These are phyloP conservation scores for Nakazawaea holstii DNA, from an alignment of 805 yeast genomes.

Conservation along the genomic window DNA sequence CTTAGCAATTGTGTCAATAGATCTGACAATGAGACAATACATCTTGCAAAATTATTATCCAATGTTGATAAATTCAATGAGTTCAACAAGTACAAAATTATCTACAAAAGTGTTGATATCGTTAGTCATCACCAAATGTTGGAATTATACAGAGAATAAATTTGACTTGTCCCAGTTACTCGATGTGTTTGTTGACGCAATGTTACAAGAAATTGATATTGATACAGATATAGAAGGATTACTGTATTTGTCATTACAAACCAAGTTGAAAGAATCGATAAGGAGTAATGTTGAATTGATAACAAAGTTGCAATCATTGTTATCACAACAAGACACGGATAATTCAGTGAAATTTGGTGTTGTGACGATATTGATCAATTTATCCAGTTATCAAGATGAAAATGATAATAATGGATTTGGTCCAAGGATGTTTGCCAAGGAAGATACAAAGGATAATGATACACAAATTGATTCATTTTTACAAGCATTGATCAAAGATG, in stretches of 20 bases:
- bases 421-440: conserved; percentile 23
- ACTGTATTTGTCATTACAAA: conserved; percentile 30
- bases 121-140: background rate
- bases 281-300: conserved; percentile 18
- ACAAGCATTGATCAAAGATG: conserved; percentile 17
- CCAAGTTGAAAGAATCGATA: conserved; percentile 25
- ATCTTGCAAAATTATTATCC: background rate
- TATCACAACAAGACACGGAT: conserved; percentile 8
- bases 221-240: conserved; percentile 24
- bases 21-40: background rate
- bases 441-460: conserved; percentile 22
- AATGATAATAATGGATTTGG: conserved; percentile 25
- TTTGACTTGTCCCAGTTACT: background rate
- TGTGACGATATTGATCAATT: conserved; percentile 33
- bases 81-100: too few species aligned
- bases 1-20: background rate
- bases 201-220: background rate
- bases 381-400: conserved; percentile 28
- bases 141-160: conserved; percentile 1
- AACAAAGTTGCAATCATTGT: conserved; percentile 1
- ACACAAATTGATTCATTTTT: conserved; percentile 23
- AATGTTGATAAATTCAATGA: background rate
- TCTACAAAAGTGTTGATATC: background rate
- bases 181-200: background rate
- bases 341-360: conserved; percentile 33